A percentile compares a stretch with the other conserved stretches of the same genome.
These are phyloP conservation scores for Dictyostelium intermedium DNA, from an alignment of 78 protist species.

Conservation along the genomic window DNA sequence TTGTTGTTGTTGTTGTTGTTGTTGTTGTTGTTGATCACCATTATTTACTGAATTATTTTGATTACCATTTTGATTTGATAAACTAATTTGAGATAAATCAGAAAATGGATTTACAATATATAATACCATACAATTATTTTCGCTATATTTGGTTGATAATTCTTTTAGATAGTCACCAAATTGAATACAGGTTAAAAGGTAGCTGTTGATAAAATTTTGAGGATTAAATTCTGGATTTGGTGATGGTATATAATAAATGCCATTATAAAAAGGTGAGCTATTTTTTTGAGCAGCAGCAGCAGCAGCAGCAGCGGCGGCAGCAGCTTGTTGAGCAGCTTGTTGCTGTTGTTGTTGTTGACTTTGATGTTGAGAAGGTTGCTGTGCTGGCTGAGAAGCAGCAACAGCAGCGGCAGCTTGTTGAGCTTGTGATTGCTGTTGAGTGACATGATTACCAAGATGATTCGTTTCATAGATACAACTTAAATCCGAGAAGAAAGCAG, in stretches of 20 bases:
- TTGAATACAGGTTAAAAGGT: background rate
- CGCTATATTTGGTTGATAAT: conserved; percentile 19
- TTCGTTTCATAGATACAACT: conserved; percentile 47
- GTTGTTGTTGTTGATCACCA: background rate
- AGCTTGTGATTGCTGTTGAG: conserved; percentile 15
- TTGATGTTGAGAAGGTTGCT: conserved; percentile 4
- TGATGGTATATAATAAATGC: conserved; percentile 49
- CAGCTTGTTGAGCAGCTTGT: conserved; percentile 26
- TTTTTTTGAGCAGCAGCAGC: background rate
- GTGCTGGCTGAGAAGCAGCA: conserved; percentile 19
- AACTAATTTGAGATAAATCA: conserved; percentile 12
- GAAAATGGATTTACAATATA: conserved; percentile 69
- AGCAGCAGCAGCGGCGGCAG: background rate
- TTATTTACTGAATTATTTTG: background rate
- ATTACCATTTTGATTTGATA: background rate
- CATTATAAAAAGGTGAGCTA: conserved; percentile 2
- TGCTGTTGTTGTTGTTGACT: conserved; percentile 10
- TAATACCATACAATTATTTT: conserved; percentile 46
- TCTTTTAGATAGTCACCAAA: conserved; percentile 55
- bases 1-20: background rate
- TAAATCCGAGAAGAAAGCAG: conserved; percentile 51
- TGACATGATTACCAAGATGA: conserved; percentile 67
- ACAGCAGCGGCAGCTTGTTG: background rate
- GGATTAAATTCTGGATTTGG: background rate
- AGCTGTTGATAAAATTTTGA: background rate